phyloP scores from a whole-genome alignment of 2,329 filamentous ascomycete species.

The Paecilomyces fulvus region DNA sequence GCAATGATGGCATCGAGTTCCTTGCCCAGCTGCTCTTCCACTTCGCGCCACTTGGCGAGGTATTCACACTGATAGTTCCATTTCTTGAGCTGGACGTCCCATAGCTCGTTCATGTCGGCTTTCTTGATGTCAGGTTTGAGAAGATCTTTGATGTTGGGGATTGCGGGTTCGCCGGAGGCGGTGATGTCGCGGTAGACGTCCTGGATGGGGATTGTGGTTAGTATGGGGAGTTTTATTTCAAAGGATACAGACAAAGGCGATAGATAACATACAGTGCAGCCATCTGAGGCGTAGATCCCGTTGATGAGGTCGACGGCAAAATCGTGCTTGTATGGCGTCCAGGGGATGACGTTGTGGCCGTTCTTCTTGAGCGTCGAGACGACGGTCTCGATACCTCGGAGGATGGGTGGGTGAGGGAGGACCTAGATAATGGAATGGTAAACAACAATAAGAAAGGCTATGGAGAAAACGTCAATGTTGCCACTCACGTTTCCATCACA shows the following conservation, averaged over 20 bases:
- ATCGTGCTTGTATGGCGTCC: constrained; percentile 23
- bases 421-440: constrained; percentile 10
- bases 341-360: constrained; percentile 22
- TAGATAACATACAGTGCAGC: constrained; percentile 13
- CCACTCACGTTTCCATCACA: constrained; percentile 1
- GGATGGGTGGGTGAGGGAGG: constrained; percentile 30
- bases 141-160: constrained; percentile 26
- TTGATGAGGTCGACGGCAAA: constrained; percentile 17
- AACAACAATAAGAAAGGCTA: not conserved
- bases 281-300: constrained; percentile 21
- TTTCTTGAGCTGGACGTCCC: constrained; percentile 23
- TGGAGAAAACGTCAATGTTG: not conserved
- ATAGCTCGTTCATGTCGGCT: constrained; percentile 17
- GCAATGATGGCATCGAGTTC: constrained; percentile 33
- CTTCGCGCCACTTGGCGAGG: constrained; percentile 18
- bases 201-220: constrained; percentile 4
- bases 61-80: constrained; percentile 28
- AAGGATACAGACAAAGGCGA: not conserved
- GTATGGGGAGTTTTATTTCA: not conserved
- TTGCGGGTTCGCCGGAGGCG: constrained; percentile 29
- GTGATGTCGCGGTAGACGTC: constrained; percentile 20
- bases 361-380: constrained; percentile 15
- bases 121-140: constrained; percentile 12
- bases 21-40: constrained; percentile 9
- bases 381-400: constrained; percentile 21